Evolutionary conservation across 169 alveolate species (phyloP).

Genomic region (Perkinsus olseni): DNA sequence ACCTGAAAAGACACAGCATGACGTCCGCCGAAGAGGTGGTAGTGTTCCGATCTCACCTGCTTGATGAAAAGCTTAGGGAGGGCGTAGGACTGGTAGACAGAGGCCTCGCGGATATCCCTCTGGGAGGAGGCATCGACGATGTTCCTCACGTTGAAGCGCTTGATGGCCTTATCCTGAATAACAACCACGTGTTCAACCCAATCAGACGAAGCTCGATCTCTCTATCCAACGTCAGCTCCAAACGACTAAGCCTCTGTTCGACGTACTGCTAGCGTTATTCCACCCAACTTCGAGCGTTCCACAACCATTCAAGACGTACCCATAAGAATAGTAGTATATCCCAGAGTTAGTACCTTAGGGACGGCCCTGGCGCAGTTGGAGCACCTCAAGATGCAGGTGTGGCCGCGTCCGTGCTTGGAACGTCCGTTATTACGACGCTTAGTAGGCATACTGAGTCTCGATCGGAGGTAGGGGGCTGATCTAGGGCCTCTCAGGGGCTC

Average conservation of each 20-base stretch:
- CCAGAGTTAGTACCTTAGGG: conserved; percentile 56
- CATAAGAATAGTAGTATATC: background rate
- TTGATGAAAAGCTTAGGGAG: conserved; percentile 97
- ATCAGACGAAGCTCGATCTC: background rate
- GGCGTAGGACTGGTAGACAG: conserved; percentile 59
- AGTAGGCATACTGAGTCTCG: conserved; percentile 77
- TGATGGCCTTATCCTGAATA: conserved; percentile 93
- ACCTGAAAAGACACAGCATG: conserved; percentile 29
- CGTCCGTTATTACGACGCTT: conserved; percentile 99
- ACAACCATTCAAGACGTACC: background rate
- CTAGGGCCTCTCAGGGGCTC: background rate
- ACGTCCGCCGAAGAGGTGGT: background rate
- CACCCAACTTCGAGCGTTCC: no score
- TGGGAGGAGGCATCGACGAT: conserved; percentile 97
- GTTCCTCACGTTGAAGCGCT: conserved; percentile 93
- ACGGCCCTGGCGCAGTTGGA: conserved; percentile 96
- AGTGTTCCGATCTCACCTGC: conserved; percentile 41
- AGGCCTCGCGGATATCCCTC: conserved; percentile 94
- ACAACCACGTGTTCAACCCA: background rate
- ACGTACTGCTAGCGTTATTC: no score
- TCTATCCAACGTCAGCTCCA: no score
- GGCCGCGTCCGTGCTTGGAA: conserved; percentile 97
- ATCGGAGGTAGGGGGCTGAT: conserved; percentile 4
- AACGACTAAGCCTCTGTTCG: no score
- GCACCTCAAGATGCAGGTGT: conserved; percentile 91